Conservation (phyloP, 1,139 yeast species). For the Lodderomyces theae region DNA sequence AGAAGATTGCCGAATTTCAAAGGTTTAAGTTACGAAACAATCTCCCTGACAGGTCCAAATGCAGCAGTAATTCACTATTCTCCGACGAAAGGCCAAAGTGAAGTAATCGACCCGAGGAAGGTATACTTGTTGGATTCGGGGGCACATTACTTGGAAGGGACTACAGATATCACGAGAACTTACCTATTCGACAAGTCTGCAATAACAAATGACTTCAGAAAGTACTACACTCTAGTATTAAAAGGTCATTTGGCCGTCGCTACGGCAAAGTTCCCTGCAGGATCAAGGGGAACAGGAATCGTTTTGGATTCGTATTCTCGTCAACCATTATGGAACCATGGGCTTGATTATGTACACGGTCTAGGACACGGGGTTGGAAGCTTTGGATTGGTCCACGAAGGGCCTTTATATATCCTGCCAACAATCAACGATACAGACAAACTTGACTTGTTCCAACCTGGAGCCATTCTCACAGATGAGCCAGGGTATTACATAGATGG, state of each 20-base stretch:
- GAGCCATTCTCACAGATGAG: constrained; percentile 53
- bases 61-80: constrained; percentile 57
- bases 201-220: constrained; percentile 27
- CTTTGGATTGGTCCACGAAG: constrained; percentile 56
- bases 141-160: constrained; percentile 56
- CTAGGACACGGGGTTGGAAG: constrained; percentile 63
- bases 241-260: constrained; percentile 58
- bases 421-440: constrained; percentile 34
- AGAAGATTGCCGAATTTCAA: constrained; percentile 43
- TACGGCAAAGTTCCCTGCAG: constrained; percentile 48
- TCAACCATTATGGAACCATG: constrained; percentile 52
- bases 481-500: constrained; percentile 58
- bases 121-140: constrained; percentile 54
- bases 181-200: constrained; percentile 37
- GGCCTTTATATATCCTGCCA: constrained; percentile 49
- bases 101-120: constrained; percentile 40
- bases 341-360: constrained; percentile 55
- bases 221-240: constrained; percentile 49
- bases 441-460: constrained; percentile 36
- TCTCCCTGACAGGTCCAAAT: constrained; percentile 54
- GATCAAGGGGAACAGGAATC: constrained; percentile 38
- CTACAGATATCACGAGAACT: constrained; percentile 59
- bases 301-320: constrained; percentile 51
- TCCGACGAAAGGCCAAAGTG: constrained; percentile 42
- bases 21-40: constrained; percentile 54